These are phyloP conservation scores for Epichloe baconii DNA, from an alignment of 2,329 filamentous ascomycete species.

Conservation along the genomic window DNA sequence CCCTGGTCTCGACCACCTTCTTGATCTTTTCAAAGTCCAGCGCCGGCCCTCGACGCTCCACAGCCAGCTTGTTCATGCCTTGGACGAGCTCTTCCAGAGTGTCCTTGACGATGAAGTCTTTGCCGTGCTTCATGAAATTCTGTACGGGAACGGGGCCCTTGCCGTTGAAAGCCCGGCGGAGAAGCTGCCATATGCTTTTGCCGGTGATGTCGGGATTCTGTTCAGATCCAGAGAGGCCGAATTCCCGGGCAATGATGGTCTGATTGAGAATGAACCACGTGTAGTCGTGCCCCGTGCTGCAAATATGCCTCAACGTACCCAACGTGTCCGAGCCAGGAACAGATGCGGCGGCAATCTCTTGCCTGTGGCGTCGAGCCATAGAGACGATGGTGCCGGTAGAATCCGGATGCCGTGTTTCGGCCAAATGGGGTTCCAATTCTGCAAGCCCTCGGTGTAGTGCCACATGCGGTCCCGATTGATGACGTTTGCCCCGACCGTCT, in stretches of 20 bases:
- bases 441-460: conserved; percentile 51
- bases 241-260: conserved; percentile 46
- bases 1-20: conserved; percentile 37
- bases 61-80: conserved; percentile 45
- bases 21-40: conserved; percentile 33
- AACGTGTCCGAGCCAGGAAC: conserved; percentile 44
- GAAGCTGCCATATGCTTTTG: conserved; percentile 41
- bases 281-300: conserved; percentile 48
- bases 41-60: conserved; percentile 29
- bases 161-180: conserved; percentile 36
- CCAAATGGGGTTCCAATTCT: conserved; percentile 52
- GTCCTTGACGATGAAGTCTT: conserved; percentile 46
- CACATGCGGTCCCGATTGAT: conserved; percentile 53
- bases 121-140: conserved; percentile 43
- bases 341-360: conserved; percentile 43
- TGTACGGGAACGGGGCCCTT: conserved; percentile 43
- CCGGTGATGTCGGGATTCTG: conserved; percentile 48
- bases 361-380: conserved; percentile 49
- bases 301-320: conserved; percentile 45
- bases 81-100: conserved; percentile 40
- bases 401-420: conserved; percentile 47
- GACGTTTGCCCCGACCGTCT: conserved; percentile 37
- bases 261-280: conserved; percentile 49
- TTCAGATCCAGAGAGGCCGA: conserved; percentile 48
- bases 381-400: conserved; percentile 45